Conservation (phyloP, 306 rosid species). For the Fagus crenata region DNA sequence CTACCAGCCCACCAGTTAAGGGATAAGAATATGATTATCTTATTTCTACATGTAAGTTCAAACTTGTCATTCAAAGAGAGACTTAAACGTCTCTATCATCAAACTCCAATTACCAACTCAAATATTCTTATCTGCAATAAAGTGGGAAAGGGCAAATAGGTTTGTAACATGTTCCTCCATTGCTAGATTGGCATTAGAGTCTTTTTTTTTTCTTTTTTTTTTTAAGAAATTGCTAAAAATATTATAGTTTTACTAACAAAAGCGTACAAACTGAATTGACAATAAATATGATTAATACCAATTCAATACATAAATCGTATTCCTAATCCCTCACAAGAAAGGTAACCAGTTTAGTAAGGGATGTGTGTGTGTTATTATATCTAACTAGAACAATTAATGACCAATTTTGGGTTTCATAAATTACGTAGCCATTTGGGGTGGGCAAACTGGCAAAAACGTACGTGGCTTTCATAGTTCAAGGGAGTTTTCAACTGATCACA, state of each 20-base stretch:
- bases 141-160: not conserved
- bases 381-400: not conserved
- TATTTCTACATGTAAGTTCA: not conserved
- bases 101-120: not conserved
- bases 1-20: too few species aligned
- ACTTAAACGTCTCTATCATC: not conserved
- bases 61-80: not conserved
- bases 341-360: too few species aligned
- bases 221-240: too few species aligned
- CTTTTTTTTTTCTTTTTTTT: not conserved
- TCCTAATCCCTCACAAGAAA: too few species aligned
- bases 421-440: not conserved
- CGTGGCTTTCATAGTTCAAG: not conserved
- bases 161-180: not conserved
- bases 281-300: too few species aligned
- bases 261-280: too few species aligned
- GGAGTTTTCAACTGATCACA: not conserved
- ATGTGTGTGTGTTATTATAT: too few species aligned
- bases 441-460: too few species aligned
- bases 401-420: not conserved
- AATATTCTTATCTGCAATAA: not conserved
- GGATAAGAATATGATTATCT: too few species aligned
- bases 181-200: not conserved
- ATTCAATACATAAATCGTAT: too few species aligned
- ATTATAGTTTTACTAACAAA: too few species aligned